A percentile compares a stretch with the other conserved stretches of the same genome.
Conservation (phyloP, 2,329 filamentous ascomycete species). For the Sporothrix euskadiensis region DNA sequence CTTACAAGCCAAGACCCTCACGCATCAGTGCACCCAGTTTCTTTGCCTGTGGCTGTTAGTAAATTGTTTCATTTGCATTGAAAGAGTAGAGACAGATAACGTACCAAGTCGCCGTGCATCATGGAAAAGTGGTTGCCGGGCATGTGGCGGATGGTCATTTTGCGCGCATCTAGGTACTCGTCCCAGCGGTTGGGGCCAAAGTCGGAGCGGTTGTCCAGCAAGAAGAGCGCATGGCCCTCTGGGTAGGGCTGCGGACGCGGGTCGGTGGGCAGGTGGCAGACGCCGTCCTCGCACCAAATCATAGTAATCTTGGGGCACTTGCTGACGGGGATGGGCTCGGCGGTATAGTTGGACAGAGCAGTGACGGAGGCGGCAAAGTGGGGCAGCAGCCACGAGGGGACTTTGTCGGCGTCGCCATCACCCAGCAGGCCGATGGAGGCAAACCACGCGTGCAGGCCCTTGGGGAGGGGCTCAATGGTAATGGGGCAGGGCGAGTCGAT, state of each 20-base stretch:
- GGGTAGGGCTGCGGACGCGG: constrained; percentile 63
- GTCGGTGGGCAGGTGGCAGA: constrained; percentile 66
- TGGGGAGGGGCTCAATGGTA: constrained; percentile 67
- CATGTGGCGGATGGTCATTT: constrained; percentile 66
- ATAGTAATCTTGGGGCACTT: constrained; percentile 62
- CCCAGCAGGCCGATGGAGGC: constrained; percentile 71
- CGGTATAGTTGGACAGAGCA: constrained; percentile 68
- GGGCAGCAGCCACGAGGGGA: constrained; percentile 71
- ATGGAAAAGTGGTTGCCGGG: constrained; percentile 74
- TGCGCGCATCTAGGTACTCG: constrained; percentile 61
- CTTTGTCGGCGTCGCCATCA: constrained; percentile 58
- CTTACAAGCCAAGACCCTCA: constrained; percentile 38
- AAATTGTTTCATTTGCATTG: not conserved
- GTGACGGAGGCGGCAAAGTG: constrained; percentile 71
- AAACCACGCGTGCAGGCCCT: constrained; percentile 67
- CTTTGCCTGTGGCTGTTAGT: constrained; percentile 41
- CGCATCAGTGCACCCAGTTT: constrained; percentile 41
- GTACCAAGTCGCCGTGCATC: constrained; percentile 62
- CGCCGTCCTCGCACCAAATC: constrained; percentile 73
- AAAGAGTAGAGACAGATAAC: constrained; percentile 31
- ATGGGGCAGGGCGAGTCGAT: constrained; percentile 68
- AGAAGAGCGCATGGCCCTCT: constrained; percentile 64
- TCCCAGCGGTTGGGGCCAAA: constrained; percentile 71
- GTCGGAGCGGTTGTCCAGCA: constrained; percentile 71
- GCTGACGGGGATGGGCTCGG: constrained; percentile 60